Conservation (phyloP, 805 yeast genomes). For the Teunomyces barrocoloradensis region DNA sequence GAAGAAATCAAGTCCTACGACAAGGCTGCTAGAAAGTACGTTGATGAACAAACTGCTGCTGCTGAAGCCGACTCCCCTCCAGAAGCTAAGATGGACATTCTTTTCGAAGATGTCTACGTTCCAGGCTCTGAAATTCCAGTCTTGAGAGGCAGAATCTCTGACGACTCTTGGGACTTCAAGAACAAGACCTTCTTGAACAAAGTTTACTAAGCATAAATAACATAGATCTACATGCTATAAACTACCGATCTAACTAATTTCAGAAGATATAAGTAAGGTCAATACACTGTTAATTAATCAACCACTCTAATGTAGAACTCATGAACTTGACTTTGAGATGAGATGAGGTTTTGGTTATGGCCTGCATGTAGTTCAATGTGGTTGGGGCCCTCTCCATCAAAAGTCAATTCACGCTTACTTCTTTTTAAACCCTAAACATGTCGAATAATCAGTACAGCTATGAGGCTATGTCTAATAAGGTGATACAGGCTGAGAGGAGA, state of each 20-base stretch:
- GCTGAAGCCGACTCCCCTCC: constrained; percentile 96
- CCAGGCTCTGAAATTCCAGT: constrained; percentile 91
- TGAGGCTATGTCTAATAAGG: constrained; percentile 78
- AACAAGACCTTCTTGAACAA: constrained; percentile 45
- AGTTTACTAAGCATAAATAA: constrained; percentile 33
- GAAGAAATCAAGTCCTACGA: constrained; percentile 92
- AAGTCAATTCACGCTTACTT: neutral
- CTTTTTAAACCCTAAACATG: neutral
- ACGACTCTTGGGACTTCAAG: constrained; percentile 87
- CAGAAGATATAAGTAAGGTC: neutral
- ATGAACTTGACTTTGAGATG: neutral
- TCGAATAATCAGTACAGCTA: constrained; percentile 45
- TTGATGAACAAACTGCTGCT: constrained; percentile 88
- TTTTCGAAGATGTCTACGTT: constrained; percentile 95
- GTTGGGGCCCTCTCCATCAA: neutral
- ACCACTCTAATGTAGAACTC: neutral
- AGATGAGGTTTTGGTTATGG: neutral
- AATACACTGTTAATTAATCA: neutral
- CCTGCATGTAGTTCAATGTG: neutral
- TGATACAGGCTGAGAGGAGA: constrained; percentile 44
- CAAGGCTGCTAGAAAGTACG: constrained; percentile 93
- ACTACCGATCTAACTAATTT: neutral
- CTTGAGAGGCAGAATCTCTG: constrained; percentile 94
- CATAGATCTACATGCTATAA: neutral
- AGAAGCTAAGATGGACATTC: constrained; percentile 89